Evolutionary conservation across 1,139 yeast genomes (phyloP), one percentile per base, ranked within the genome.

Genomic region (Eremothecium cymbalariae): DNA sequence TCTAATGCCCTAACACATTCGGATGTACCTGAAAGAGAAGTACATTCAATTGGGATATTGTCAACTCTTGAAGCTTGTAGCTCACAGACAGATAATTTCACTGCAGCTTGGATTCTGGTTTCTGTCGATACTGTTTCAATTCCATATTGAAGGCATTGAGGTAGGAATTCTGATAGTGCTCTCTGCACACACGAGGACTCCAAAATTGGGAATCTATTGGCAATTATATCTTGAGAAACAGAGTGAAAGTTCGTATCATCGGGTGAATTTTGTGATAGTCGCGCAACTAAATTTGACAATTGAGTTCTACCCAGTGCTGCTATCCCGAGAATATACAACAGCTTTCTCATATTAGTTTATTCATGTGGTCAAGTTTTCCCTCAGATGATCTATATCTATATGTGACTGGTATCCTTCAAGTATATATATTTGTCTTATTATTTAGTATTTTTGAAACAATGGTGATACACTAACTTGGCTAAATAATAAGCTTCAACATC

Each of bases 11-110:
- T 31, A 25, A 73, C 57, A 44, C 81, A 74, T 3, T 42, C 45
- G 31, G 45, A 43, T 30, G 43, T 38, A n/a, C 41, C 31, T 5
- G 12, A 12, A 2, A 18, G 36, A 14, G 39, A 48, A 1, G 53
- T 25, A 32, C 56, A 50, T 13, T 31, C 32, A 6, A 24, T 18
- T 3, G 58, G 51, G 16, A 46, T 34, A 11, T 43, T 28, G 4
- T 37, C 36, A 8, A 51, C 37, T 1, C 55, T 53, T 0, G 77
- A 62, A 20, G 64, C 69, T 37, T 64, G 59, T 51, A 74, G 71
- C 46, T 74, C 79, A 50, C 81, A 74, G 0, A 73, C 45, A 0
- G 79, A 69, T 8, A 74, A 54, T 42, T 59, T 63, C 1, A 72
- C 60, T 0, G 80, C 75, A 42, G 70, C 62, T n/a, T 48, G 47